Conservation (phyloP, 768 basidiomycete genomes). For the Rhizopogon sp. region DNA sequence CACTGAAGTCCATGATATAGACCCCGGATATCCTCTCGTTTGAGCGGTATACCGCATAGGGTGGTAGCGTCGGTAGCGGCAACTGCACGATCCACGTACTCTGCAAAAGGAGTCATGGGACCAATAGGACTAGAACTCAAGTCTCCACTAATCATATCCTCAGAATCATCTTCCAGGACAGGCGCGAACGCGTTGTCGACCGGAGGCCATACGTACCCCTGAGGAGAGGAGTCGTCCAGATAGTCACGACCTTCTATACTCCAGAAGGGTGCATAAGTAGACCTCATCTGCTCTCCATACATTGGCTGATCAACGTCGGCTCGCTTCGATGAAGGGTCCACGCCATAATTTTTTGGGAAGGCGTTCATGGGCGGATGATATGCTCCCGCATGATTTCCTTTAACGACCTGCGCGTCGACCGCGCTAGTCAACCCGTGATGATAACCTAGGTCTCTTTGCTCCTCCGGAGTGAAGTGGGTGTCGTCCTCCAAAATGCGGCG, state of each 20-base stretch:
- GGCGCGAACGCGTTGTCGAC: slow-evolving; percentile 50
- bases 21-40: slow-evolving; percentile 13
- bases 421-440: slow-evolving; percentile 67
- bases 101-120: slow-evolving; percentile 72
- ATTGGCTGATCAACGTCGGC: slow-evolving; percentile 27
- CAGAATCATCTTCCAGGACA: slow-evolving; percentile 61
- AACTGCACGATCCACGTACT: slow-evolving; percentile 71
- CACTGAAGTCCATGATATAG: slow-evolving; percentile 14
- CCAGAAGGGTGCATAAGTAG: neutral
- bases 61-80: slow-evolving; percentile 32
- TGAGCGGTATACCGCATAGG: slow-evolving; percentile 17
- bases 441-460: slow-evolving; percentile 53
- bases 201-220: slow-evolving; percentile 12
- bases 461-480: slow-evolving; percentile 7
- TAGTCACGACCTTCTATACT: too few relatives aligned
- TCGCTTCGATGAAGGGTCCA: neutral
- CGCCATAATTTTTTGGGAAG: slow-evolving; percentile 8
- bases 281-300: neutral
- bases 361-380: slow-evolving; percentile 70
- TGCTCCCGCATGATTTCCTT: slow-evolving; percentile 82
- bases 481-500: slow-evolving; percentile 65
- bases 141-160: slow-evolving; percentile 48
- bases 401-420: slow-evolving; percentile 77
- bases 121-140: slow-evolving; percentile 63
- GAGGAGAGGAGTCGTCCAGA: neutral